Conservation (phyloP, 2,329 filamentous ascomycete genomes). For the Botrytis deweyae region DNA sequence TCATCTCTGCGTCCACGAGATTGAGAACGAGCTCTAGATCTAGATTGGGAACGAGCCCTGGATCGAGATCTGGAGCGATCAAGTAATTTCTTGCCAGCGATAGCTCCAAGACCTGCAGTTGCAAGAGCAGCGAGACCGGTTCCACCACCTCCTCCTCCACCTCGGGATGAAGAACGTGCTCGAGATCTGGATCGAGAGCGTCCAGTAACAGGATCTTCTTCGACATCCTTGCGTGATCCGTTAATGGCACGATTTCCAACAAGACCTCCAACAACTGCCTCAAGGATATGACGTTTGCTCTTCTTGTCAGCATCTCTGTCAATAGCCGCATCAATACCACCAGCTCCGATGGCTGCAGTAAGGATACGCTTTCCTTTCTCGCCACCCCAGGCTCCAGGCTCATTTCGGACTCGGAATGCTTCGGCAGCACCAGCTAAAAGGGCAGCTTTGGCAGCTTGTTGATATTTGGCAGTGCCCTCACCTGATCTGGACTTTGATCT, state of each 20-base stretch:
- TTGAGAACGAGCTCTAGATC: constrained; percentile 40
- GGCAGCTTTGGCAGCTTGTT: constrained; percentile 88
- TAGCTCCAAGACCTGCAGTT: constrained; percentile 59
- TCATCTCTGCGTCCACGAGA: constrained; percentile 35
- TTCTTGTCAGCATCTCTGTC: constrained; percentile 66
- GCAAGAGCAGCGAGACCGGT: constrained; percentile 61
- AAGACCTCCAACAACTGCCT: constrained; percentile 85
- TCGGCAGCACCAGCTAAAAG: constrained; percentile 87
- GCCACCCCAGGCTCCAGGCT: constrained; percentile 85
- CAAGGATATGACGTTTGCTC: constrained; percentile 79
- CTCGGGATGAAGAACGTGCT: constrained; percentile 54
- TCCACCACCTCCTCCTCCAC: constrained; percentile 44
- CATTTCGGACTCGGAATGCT: constrained; percentile 85
- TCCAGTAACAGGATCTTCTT: constrained; percentile 45
- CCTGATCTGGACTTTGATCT: constrained; percentile 52
- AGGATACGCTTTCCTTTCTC: constrained; percentile 89
- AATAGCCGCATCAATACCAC: constrained; percentile 76
- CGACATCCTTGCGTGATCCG: constrained; percentile 66
- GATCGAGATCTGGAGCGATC: constrained; percentile 56
- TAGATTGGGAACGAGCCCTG: constrained; percentile 23
- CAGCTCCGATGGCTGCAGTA: constrained; percentile 82
- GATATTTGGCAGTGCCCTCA: constrained; percentile 59
- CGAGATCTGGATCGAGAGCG: constrained; percentile 71
- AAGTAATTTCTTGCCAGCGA: constrained; percentile 61
- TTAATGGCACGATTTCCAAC: constrained; percentile 84